phyloP scores from a whole-genome alignment of 257 asterid genomes.

The Primulina huaijiensis region DNA sequence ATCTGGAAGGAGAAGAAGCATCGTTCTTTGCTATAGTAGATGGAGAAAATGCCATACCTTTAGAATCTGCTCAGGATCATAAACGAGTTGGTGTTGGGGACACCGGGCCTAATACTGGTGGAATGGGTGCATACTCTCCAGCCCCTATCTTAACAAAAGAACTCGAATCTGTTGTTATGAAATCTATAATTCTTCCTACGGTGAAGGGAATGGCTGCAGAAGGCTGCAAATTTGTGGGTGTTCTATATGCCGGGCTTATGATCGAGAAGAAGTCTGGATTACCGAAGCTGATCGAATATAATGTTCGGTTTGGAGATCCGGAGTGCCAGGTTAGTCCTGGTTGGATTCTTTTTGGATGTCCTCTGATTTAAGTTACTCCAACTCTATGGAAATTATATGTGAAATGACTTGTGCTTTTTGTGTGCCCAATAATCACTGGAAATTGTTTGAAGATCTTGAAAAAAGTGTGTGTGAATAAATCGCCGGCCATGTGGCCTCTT shows the following conservation, averaged over 20 bases:
- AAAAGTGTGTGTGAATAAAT: not conserved
- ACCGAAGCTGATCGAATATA: constrained; percentile 92
- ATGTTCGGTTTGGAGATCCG: constrained; percentile 95
- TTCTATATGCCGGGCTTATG: constrained; percentile 90
- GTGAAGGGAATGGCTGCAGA: constrained; percentile 90
- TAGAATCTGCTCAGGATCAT: constrained; percentile 97
- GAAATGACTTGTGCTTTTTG: not conserved
- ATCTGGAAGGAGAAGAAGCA: constrained; percentile 90
- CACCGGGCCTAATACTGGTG: constrained; percentile 93
- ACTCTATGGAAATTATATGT: not conserved
- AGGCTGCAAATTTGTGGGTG: constrained; percentile 94
- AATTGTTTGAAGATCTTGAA: not conserved
- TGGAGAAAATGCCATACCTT: constrained; percentile 84
- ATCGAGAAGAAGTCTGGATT: constrained; percentile 82
- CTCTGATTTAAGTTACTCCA: not conserved
- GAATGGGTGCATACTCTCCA: constrained; percentile 98
- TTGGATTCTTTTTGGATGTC: not conserved
- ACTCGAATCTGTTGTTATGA: constrained; percentile 72
- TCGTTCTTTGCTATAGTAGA: constrained; percentile 91
- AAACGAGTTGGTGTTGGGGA: constrained; percentile 96
- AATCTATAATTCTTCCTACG: constrained; percentile 76
- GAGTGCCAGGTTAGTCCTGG: constrained; percentile 84
- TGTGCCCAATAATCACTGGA: not conserved
- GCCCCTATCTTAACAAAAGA: constrained; percentile 86
- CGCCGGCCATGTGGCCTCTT: too few relatives aligned